Base-by-base conservation (phyloP, 305 asterid genomes). In the Rubia peregrina region DNA sequence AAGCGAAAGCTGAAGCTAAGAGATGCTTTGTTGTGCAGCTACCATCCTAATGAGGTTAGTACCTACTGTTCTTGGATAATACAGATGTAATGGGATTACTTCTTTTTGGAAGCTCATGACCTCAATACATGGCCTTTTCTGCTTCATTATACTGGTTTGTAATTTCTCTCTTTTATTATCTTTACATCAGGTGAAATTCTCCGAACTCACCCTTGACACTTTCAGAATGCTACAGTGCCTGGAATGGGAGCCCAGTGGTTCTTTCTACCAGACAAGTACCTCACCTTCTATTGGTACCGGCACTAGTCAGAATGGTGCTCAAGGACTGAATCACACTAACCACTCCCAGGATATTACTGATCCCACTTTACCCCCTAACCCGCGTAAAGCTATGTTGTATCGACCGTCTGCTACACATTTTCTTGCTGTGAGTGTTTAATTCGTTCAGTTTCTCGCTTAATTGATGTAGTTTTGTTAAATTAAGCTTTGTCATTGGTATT, bases 181-280 rank as follows among this genome's bases (percentile, higher is more conserved):
- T 38, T 53, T 65, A 67, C 70, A 73, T 67, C 94, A 93, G 98
- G 91, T 91, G 74, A 93, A 91, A 79, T 93, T 89, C 82, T 89
- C 96, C 56, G 98, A 93, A 75, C 90, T 93, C 86, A 83, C 90
- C 65, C 86, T 93, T 61, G 97, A 91, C 76, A 85, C 89, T 71
- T 91, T 88, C 81, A 83, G 98, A 77, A 93, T 93, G 92, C 88
- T 93, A 68, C 98, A 93, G 71, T 80, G 85, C 82, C 85, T 93
- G 77, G 98, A 93, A 80, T 93, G 96, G 98, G 98, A 93, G 84
- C 97, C 97, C 56, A 86, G 96, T 73, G 98, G 98, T 79, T 88
- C 95, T 41, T 88, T 93, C 85, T 93, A 88, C 79, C 92, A 85
- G 85, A 75, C 86, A 72, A 85, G 73, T 81, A 80, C 73, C 67